Base-by-base conservation (phyloP, 768 basidiomycete genomes). In the Russula sp. region DNA sequence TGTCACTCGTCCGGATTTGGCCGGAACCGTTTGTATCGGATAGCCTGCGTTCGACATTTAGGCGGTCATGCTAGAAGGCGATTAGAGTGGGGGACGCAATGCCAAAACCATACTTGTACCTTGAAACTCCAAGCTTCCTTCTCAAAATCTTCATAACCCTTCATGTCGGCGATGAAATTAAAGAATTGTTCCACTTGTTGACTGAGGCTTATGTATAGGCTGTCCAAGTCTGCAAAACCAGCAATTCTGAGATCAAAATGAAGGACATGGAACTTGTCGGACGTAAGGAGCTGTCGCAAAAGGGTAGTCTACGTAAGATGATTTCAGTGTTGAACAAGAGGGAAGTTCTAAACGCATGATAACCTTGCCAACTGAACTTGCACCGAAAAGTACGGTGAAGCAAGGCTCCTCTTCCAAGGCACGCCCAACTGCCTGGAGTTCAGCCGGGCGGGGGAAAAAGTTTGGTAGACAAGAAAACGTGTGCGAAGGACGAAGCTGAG, bases 211-310 rank as follows among this genome's bases (percentile, higher is more conserved):
- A 77, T 79, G 68, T 93, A 92, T 38, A 93, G 76, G 67, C 90
- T 91, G 1, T 81, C 74, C 11, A 93, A 76, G 69, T 92, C 90
- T 2, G 89, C 88, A 68, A 93, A 93, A 0, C 89, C 90, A 3
- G 90, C 82, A 52, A 92, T 90, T 5, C 90, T 83, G 46, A 93
- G 77, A 71, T 93, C 90, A 66, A 93, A 89, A 69, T 90, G 87
- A 51, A 92, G 79, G 57, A 92, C 88, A 73, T 90, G 88, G 69
- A 87, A 93, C 53, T 75, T 76, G 10, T 84, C 79, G 20, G 77
- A 75, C 11, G 83, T 84, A 29, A 93, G 81, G 32, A 92, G 83
- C 73, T 93, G 87, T 48, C 90, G 81, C 13, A 93, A 77, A 8
- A 93, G 79, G 0, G 87, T 84, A 6, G 91, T 93, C 85, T 90